phyloP scores from a whole-genome alignment of 148 eudicot genomes.

The Polygonum aviculare region DNA sequence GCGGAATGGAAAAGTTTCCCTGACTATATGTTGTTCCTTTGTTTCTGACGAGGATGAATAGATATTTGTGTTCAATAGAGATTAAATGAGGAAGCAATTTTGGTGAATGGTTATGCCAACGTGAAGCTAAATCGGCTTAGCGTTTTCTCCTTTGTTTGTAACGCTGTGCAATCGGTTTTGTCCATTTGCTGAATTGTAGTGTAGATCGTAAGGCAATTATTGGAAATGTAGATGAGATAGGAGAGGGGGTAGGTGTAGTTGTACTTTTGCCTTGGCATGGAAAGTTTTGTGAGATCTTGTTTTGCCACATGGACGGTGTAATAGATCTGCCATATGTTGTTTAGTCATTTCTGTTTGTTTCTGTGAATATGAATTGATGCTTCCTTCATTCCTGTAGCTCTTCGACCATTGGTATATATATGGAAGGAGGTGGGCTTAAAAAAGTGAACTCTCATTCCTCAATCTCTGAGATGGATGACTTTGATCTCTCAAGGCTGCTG shows the following conservation, averaged over 20 bases:
- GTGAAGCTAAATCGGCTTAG: not conserved
- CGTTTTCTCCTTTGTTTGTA: not conserved
- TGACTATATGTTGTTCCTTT: not conserved
- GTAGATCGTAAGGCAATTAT: not conserved
- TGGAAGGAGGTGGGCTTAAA: conserved; percentile 56
- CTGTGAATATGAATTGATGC: not conserved
- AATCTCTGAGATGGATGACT: conserved; percentile 75
- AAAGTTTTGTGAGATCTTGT: not conserved
- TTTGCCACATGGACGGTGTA: not conserved
- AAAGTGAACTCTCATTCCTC: conserved; percentile 77
- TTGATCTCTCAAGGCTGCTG: conserved; percentile 63
- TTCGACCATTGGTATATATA: conserved; percentile 11
- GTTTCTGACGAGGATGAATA: not conserved
- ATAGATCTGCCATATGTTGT: not conserved
- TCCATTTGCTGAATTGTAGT: not conserved
- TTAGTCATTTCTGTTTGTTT: not conserved
- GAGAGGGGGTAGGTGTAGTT: not conserved
- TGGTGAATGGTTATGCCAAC: not conserved
- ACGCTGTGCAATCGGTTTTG: not conserved
- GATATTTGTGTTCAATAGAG: not conserved
- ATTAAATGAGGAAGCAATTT: not conserved
- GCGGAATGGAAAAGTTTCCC: not conserved
- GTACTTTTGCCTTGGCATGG: not conserved
- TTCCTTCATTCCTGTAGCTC: not conserved
- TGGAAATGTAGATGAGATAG: not conserved